phyloP scores from a whole-genome alignment of 2,329 filamentous ascomycete species.

The Exophiala mesophila region DNA sequence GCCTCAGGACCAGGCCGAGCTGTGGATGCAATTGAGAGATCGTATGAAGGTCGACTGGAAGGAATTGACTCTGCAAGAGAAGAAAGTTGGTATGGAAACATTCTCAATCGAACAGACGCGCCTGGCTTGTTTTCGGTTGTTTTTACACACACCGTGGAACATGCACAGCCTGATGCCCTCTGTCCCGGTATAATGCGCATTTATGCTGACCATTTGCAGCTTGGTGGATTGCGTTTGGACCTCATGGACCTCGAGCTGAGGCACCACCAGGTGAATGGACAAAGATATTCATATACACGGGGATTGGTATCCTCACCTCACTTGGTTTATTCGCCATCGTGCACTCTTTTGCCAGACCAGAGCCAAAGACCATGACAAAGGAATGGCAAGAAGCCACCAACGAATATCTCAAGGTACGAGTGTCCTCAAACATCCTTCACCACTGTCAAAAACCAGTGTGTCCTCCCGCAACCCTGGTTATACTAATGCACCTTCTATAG shows the following conservation, averaged over 20 bases:
- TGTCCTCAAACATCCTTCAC: too few relatives aligned
- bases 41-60: slow-evolving; percentile 98
- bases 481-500: slow-evolving; percentile 42
- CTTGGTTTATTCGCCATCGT: slow-evolving; percentile 66
- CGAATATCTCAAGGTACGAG: slow-evolving; percentile 72
- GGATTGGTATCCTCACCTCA: slow-evolving; percentile 61
- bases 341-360: slow-evolving; percentile 65
- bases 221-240: slow-evolving; percentile 98
- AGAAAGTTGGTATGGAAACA: slow-evolving; percentile 92
- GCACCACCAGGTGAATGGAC: slow-evolving; percentile 78
- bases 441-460: too few relatives aligned
- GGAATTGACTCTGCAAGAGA: slow-evolving; percentile 91
- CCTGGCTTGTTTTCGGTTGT: too few relatives aligned
- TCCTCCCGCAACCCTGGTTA: too few relatives aligned
- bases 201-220: slow-evolving; percentile 52
- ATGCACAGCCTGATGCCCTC: too few relatives aligned
- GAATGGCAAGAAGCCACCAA: slow-evolving; percentile 96
- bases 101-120: too few relatives aligned
- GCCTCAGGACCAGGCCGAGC: slow-evolving; percentile 96
- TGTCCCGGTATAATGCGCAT: too few relatives aligned
- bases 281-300: slow-evolving; percentile 71
- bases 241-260: slow-evolving; percentile 84
- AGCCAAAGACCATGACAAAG: slow-evolving; percentile 85
- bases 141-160: too few relatives aligned
- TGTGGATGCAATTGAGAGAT: slow-evolving; percentile 98